Conservation (phyloP, 169 alveolate species). For the Plasmodium falciparum region DNA sequence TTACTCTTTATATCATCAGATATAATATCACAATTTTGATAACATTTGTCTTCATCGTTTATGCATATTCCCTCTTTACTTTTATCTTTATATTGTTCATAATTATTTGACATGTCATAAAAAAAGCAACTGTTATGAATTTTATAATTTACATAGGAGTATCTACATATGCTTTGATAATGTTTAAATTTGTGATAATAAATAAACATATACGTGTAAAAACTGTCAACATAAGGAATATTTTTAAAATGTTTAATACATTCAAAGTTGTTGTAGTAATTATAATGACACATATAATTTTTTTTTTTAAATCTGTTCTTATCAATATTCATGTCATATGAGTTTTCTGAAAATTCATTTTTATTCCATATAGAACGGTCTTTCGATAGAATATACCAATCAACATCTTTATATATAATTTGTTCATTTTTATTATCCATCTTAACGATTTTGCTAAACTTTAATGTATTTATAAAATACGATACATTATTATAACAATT, state of each 20-base stretch:
- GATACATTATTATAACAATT: conserved; percentile 1
- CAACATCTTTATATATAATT: conserved; percentile 6
- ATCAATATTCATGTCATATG: too few relatives aligned
- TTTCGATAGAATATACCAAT: neutral
- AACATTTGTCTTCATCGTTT: too few relatives aligned
- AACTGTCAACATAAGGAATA: conserved; percentile 44
- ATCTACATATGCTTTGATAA: neutral
- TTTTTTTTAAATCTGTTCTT: too few relatives aligned
- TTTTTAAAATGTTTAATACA: conserved; percentile 6
- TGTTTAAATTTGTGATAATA: conserved; percentile 29
- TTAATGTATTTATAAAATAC: conserved; percentile 3
- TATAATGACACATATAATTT: too few relatives aligned
- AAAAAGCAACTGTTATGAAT: neutral
- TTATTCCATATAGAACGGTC: too few relatives aligned
- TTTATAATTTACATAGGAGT: neutral
- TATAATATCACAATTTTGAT: too few relatives aligned
- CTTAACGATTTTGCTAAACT: conserved; percentile 14
- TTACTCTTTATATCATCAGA: too few relatives aligned
- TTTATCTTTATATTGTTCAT: too few relatives aligned
- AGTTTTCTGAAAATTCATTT: too few relatives aligned
- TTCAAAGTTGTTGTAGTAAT: conserved; percentile 12
- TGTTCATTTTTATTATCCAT: neutral
- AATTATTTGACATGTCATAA: neutral
- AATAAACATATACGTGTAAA: conserved; percentile 24
- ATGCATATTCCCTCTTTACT: too few relatives aligned